Evolutionary conservation across 2,329 filamentous ascomycete species (phyloP).

Genomic region (Pseudopyrenochaeta lycopersici): DNA sequence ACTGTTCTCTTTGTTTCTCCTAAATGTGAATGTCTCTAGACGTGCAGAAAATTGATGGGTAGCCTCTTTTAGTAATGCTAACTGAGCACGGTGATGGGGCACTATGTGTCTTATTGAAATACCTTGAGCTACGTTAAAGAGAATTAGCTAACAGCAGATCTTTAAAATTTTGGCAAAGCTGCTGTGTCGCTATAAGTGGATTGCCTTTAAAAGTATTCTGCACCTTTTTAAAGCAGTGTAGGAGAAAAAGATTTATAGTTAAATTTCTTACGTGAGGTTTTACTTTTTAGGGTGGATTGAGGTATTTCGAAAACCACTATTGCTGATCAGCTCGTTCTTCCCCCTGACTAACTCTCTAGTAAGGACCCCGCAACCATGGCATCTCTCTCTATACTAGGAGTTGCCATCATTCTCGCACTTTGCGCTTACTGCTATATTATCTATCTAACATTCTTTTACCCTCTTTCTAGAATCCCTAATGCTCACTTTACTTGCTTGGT

Average conservation of each 20-base stretch:
- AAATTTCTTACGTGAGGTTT: too few relatives aligned
- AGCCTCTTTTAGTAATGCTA: conserved; percentile 1
- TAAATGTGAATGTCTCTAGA: background rate
- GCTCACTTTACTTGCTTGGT: conserved; percentile 2
- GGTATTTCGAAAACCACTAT: too few relatives aligned
- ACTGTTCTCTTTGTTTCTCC: background rate
- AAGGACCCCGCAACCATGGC: background rate
- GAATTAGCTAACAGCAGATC: too few relatives aligned
- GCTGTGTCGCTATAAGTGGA: too few relatives aligned
- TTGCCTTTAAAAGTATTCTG: too few relatives aligned
- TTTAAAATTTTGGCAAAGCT: too few relatives aligned
- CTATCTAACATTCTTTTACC: background rate
- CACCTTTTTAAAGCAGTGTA: too few relatives aligned
- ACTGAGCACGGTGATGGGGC: background rate
- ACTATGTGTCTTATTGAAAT: too few relatives aligned
- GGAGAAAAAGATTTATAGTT: too few relatives aligned
- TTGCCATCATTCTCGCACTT: background rate
- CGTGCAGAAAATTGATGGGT: background rate
- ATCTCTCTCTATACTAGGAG: conserved; percentile 1
- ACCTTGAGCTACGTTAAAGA: too few relatives aligned
- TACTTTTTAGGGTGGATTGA: too few relatives aligned
- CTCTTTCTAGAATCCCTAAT: conserved; percentile 1
- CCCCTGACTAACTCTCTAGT: background rate
- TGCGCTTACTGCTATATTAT: conserved; percentile 1
- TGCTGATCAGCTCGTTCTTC: background rate